Evolutionary conservation across 1,139 yeast species (phyloP).

Genomic region (Zygosaccharomyces sapae): DNA sequence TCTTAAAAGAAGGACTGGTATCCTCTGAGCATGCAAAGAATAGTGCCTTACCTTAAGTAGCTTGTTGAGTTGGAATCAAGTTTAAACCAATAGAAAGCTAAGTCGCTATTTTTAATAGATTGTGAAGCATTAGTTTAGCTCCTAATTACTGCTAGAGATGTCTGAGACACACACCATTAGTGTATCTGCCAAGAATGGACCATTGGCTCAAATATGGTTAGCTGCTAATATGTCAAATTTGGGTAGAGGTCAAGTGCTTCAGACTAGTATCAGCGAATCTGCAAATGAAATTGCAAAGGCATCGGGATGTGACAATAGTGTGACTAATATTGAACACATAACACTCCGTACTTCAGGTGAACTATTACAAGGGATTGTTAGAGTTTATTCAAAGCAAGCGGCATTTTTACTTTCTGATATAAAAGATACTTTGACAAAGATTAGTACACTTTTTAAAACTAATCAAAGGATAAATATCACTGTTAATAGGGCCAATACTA

Average conservation of each 20-base stretch:
- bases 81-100: not conserved
- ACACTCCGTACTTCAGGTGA: conserved; percentile 88
- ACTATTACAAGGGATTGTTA: conserved; percentile 78
- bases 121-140: not conserved
- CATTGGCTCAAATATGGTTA: conserved; percentile 87
- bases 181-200: conserved; percentile 58
- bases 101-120: not conserved
- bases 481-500: conserved; percentile 47
- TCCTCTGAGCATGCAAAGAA: not conserved
- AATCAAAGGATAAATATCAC: conserved; percentile 37
- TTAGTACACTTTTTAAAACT: conserved; percentile 67
- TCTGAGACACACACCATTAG: conserved; percentile 17
- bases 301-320: conserved; percentile 26
- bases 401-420: conserved; percentile 82
- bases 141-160: not conserved
- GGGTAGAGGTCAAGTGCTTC: conserved; percentile 69
- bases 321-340: conserved; percentile 43
- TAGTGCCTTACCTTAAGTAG: not conserved
- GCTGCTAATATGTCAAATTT: conserved; percentile 84
- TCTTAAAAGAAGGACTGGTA: not conserved
- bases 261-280: conserved; percentile 67
- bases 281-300: conserved; percentile 50
- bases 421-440: conserved; percentile 65
- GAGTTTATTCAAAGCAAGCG: conserved; percentile 84
- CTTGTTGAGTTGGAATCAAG: not conserved